phyloP scores from a whole-genome alignment of 192 early-diverging fungal species.

The Gaertneriomyces sp. region DNA sequence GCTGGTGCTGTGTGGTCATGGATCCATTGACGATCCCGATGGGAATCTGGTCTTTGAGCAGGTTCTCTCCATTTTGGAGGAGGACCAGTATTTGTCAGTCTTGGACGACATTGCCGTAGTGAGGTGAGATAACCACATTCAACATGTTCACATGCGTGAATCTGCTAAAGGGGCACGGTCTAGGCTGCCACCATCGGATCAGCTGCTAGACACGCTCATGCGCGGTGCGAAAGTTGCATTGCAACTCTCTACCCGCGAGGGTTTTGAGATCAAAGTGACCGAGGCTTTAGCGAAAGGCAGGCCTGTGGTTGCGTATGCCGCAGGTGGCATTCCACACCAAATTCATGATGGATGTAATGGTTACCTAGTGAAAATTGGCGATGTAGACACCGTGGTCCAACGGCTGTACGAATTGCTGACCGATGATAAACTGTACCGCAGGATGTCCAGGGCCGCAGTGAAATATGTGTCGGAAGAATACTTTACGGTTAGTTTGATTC shows the following conservation, averaged over 20 bases:
- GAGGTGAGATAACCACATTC: not conserved
- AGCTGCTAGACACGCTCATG: conserved; percentile 71
- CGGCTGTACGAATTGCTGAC: conserved; percentile 57
- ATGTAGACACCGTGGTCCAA: conserved; percentile 58
- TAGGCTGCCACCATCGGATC: conserved; percentile 74
- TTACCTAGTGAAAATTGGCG: conserved; percentile 61
- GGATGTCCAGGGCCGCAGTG: conserved; percentile 33
- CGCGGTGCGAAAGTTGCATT: conserved; percentile 67
- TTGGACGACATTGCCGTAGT: conserved; percentile 18
- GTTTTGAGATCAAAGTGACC: conserved; percentile 83
- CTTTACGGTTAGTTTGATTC: conserved; percentile 61
- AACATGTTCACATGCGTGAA: no score
- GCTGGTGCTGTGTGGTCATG: conserved; percentile 71
- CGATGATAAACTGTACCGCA: conserved; percentile 49
- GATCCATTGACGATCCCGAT: conserved; percentile 82
- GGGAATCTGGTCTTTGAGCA: conserved; percentile 50
- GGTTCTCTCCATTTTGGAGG: conserved; percentile 39
- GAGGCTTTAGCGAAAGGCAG: conserved; percentile 67
- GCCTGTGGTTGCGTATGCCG: conserved; percentile 60
- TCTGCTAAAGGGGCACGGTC: no score
- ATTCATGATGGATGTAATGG: conserved; percentile 66
- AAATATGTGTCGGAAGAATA: conserved; percentile 16
- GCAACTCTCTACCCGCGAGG: conserved; percentile 77
- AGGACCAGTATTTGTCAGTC: conserved; percentile 16
- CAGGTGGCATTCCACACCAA: conserved; percentile 80